Percentiles rank a stretch among this genome's conserved stretches.
Evolutionary conservation across 805 yeast genomes (phyloP).

Genomic region (Ascoidea asiatica): DNA sequence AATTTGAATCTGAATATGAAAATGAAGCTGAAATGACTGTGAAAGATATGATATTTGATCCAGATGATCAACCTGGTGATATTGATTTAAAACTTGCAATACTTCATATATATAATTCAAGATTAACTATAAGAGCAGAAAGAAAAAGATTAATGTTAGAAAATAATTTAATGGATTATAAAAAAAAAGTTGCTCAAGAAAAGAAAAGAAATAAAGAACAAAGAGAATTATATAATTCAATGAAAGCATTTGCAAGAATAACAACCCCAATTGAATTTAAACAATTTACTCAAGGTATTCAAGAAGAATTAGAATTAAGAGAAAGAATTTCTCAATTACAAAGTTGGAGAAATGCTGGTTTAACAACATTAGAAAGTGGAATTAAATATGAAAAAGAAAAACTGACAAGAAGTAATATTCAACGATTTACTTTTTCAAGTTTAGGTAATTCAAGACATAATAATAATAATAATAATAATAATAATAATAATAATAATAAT

Average conservation of each 20-base stretch:
- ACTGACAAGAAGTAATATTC: slow-evolving; percentile 49
- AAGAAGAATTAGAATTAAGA: slow-evolving; percentile 68
- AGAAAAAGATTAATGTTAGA: slow-evolving; percentile 71
- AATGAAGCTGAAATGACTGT: slow-evolving; percentile 92
- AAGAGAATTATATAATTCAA: slow-evolving; percentile 60
- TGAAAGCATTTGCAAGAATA: slow-evolving; percentile 72
- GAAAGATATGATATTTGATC: slow-evolving; percentile 91
- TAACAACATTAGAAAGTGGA: slow-evolving; percentile 75
- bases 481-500: background rate
- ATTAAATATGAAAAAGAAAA: slow-evolving; percentile 81
- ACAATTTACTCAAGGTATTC: slow-evolving; percentile 55
- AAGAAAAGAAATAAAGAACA: slow-evolving; percentile 84
- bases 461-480: slow-evolving; percentile 1
- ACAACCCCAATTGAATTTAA: slow-evolving; percentile 75
- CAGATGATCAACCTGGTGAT: slow-evolving; percentile 81
- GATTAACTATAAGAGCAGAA: slow-evolving; percentile 86
- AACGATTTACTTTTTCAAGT: slow-evolving; percentile 28
- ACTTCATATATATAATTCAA: slow-evolving; percentile 77
- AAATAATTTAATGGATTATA: slow-evolving; percentile 72
- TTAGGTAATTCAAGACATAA: slow-evolving; percentile 20
- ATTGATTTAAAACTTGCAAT: slow-evolving; percentile 81
- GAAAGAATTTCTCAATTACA: slow-evolving; percentile 80
- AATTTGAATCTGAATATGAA: slow-evolving; percentile 92
- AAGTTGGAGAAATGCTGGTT: slow-evolving; percentile 86
- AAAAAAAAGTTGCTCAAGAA: slow-evolving; percentile 68